phyloP scores from a whole-genome alignment of 2,329 filamentous ascomycete species.

The Claviceps sp. region DNA sequence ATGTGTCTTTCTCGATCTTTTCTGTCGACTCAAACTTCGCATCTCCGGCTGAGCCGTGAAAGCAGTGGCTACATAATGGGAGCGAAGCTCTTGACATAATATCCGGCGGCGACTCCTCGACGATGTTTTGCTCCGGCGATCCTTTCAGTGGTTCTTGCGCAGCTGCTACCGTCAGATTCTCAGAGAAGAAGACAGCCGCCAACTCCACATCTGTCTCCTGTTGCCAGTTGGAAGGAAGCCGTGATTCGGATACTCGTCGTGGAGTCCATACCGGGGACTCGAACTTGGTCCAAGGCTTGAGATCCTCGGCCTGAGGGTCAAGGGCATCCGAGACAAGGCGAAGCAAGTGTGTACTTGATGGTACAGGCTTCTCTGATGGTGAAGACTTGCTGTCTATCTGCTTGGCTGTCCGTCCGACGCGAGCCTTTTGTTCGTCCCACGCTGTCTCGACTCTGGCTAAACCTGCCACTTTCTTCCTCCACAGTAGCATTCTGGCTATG shows the following conservation, averaged over 20 bases:
- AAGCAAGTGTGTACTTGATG: too few relatives aligned
- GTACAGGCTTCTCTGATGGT: too few relatives aligned
- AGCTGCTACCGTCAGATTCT: background rate
- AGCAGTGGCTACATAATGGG: background rate
- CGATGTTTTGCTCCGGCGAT: background rate
- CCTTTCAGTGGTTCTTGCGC: background rate
- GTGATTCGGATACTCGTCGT: background rate
- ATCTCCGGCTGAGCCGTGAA: background rate
- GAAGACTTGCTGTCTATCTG: too few relatives aligned
- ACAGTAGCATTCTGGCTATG: too few relatives aligned
- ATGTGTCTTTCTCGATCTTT: background rate
- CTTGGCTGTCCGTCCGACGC: too few relatives aligned
- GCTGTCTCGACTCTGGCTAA: too few relatives aligned
- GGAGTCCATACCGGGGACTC: background rate
- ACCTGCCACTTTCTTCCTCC: too few relatives aligned
- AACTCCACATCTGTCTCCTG: background rate
- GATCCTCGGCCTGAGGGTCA: background rate
- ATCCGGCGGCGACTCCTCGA: background rate
- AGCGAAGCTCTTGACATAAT: background rate
- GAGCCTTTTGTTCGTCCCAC: too few relatives aligned
- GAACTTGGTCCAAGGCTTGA: background rate
- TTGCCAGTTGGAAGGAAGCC: background rate
- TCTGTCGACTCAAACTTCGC: background rate
- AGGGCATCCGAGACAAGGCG: background rate
- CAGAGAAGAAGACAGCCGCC: constrained; percentile 9